phyloP scores from a whole-genome alignment of 257 asterid genomes.

The Nicotiana otophora region DNA sequence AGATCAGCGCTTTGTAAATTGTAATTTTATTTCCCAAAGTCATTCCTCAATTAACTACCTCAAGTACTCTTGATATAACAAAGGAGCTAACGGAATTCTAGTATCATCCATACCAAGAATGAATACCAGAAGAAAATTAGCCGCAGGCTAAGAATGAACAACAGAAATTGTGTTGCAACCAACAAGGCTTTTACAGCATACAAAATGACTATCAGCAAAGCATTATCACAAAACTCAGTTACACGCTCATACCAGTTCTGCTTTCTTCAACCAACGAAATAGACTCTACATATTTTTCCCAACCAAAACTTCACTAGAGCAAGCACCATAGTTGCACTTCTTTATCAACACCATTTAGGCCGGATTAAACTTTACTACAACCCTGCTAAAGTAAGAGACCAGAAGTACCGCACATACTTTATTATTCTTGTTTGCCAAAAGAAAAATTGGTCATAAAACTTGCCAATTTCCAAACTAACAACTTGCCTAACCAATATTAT shows the following conservation, averaged over 20 bases:
- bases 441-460: background rate
- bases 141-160: background rate
- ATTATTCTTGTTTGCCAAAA: background rate
- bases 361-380: too few species aligned
- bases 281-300: background rate
- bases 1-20: background rate
- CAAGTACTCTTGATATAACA: too few species aligned
- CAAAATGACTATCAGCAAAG: background rate
- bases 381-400: background rate
- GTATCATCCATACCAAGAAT: background rate
- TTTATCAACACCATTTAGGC: background rate
- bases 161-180: background rate
- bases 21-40: background rate
- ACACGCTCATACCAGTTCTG: background rate
- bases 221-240: background rate
- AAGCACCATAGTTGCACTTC: background rate
- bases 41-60: background rate
- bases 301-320: background rate
- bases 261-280: background rate
- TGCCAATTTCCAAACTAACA: background rate
- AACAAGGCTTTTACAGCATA: background rate
- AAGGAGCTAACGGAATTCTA: background rate
- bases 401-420: background rate
- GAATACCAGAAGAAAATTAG: background rate
- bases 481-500: background rate